These are phyloP conservation scores for Pestalotiopsis sp. DNA, from an alignment of 2,329 filamentous ascomycete species.

Conservation along the genomic window DNA sequence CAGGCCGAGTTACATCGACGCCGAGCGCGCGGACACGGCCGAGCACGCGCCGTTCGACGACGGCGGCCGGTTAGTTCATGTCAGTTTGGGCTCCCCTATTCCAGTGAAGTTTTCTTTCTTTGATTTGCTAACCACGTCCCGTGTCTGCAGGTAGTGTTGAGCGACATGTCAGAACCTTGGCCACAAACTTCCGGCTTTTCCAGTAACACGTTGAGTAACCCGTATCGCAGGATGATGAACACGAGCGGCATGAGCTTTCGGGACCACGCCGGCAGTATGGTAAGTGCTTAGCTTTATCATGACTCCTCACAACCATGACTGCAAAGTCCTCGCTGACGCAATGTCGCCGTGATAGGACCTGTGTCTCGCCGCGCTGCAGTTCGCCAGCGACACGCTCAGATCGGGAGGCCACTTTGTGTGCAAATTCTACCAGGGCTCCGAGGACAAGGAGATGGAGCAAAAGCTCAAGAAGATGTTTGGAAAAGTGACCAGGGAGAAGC, in stretches of 20 bases:
- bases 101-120: too few relatives aligned
- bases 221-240: constrained; percentile 98
- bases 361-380: constrained; percentile 81
- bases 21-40: constrained; percentile 54
- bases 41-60: constrained; percentile 28
- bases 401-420: constrained; percentile 89
- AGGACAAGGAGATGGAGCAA: constrained; percentile 79
- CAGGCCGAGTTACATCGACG: constrained; percentile 65
- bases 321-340: not conserved
- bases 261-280: constrained; percentile 95
- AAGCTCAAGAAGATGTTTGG: constrained; percentile 76
- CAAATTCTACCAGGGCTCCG: constrained; percentile 93
- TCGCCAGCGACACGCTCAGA: constrained; percentile 82
- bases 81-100: constrained; percentile 32
- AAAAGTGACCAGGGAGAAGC: constrained; percentile 85
- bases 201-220: constrained; percentile 91
- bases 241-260: constrained; percentile 85
- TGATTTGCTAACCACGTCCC: not conserved
- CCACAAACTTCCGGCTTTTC: constrained; percentile 76
- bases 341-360: constrained; percentile 66
- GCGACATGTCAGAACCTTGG: constrained; percentile 99
- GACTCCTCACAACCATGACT: too few relatives aligned
- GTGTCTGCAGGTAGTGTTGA: constrained; percentile 72
- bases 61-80: constrained; percentile 70
- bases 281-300: constrained; percentile 44